These are phyloP conservation scores for Solanum tacnaense DNA, from an alignment of 257 asterid species.

Conservation along the genomic window DNA sequence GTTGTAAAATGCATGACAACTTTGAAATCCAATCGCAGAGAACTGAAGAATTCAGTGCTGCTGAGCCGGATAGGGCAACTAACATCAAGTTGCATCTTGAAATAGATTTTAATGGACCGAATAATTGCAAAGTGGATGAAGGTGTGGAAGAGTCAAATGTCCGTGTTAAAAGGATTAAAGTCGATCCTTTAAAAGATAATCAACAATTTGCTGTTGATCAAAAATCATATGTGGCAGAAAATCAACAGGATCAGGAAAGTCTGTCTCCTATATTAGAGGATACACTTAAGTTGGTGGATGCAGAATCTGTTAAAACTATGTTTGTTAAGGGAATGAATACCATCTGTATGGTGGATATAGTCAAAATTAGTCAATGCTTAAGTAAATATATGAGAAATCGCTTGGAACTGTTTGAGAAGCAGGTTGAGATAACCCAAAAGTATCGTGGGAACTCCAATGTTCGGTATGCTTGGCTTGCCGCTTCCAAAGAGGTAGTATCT, in stretches of 20 bases:
- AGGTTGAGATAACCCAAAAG: slow-evolving; percentile 48
- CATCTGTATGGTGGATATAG: slow-evolving; percentile 20
- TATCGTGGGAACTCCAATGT: slow-evolving; percentile 70
- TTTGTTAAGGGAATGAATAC: slow-evolving; percentile 37
- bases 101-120: slow-evolving; percentile 47
- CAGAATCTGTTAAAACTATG: slow-evolving; percentile 29
- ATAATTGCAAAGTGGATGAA: slow-evolving; percentile 33
- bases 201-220: slow-evolving; percentile 18
- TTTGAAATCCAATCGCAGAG: slow-evolving; percentile 1
- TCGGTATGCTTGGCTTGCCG: slow-evolving; percentile 82
- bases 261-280: slow-evolving; percentile 5
- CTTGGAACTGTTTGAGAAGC: slow-evolving; percentile 64
- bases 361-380: slow-evolving; percentile 30
- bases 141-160: slow-evolving; percentile 66
- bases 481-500: slow-evolving; percentile 36
- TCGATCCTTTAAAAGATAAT: slow-evolving; percentile 23
- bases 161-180: slow-evolving; percentile 18
- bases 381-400: slow-evolving; percentile 35
- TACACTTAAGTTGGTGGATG: slow-evolving; percentile 17
- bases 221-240: slow-evolving; percentile 24
- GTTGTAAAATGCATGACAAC: slow-evolving; percentile 12
- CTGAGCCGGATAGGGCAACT: slow-evolving; percentile 22
- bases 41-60: slow-evolving; percentile 10
- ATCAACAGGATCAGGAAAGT: slow-evolving; percentile 17
- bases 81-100: slow-evolving; percentile 66